Evolutionary conservation across 2,329 filamentous ascomycete species (phyloP).

Genomic region (Chrysoporthe puriensis): DNA sequence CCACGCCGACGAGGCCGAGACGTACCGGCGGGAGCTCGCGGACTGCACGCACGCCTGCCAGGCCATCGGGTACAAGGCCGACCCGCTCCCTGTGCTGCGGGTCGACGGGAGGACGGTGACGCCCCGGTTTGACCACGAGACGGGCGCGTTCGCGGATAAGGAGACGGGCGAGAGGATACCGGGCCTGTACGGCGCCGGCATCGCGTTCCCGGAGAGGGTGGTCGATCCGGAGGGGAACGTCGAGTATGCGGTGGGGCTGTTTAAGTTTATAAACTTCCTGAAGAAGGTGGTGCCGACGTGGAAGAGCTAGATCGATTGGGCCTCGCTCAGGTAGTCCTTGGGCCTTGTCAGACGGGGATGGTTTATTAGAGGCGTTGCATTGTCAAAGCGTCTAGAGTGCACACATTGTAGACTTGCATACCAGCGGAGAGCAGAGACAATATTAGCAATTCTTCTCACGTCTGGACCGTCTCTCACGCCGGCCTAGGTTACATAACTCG

Average conservation of each 20-base stretch:
- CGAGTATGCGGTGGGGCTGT: constrained; percentile 65
- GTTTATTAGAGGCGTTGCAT: background rate
- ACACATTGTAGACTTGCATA: background rate
- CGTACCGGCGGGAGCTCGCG: constrained; percentile 51
- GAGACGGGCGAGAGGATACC: constrained; percentile 46
- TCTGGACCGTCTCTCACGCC: background rate
- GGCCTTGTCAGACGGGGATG: background rate
- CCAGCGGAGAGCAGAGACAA: background rate
- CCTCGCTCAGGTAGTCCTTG: background rate
- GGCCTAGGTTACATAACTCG: background rate
- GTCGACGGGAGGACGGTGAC: constrained; percentile 34
- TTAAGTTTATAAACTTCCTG: constrained; percentile 68
- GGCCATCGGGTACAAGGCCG: constrained; percentile 60
- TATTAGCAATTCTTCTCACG: background rate
- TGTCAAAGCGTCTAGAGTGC: background rate
- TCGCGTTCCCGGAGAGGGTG: constrained; percentile 65
- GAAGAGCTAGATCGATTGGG: constrained; percentile 32
- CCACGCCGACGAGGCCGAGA: constrained; percentile 45
- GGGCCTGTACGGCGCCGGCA: constrained; percentile 63
- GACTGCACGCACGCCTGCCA: constrained; percentile 58
- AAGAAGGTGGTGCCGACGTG: constrained; percentile 58
- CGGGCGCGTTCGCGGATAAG: constrained; percentile 52
- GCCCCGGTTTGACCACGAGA: constrained; percentile 39
- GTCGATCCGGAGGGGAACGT: constrained; percentile 64
- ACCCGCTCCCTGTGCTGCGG: constrained; percentile 52